Base-by-base conservation (phyloP, 208 protist species). In the Crithidia mellificae region DNA sequence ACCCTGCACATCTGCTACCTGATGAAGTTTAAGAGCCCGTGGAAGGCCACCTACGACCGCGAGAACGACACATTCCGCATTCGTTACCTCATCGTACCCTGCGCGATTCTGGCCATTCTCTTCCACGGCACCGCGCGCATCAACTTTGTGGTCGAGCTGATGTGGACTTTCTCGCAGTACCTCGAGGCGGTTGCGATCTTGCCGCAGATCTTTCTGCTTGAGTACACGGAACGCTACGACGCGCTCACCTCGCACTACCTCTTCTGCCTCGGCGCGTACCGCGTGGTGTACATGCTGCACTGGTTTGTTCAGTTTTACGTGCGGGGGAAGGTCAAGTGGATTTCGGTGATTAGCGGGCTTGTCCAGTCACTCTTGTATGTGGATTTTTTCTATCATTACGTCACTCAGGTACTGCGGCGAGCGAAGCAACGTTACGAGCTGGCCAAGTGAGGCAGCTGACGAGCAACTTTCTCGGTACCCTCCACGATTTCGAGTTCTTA, bases 331-430 rank as follows among this genome's bases (percentile, higher is more conserved):
- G 72, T 95, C n/a, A 92, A 88, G 53, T 63, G 39, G 43, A 79
- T 94, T 19, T 94, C 87, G 0, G 87, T 95, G 6, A 70, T 93
- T 56, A 82, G 85, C 50, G 89, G 85, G 25, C 47, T 94, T 3
- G 82, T 99, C 27, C 97, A 99, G 77, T 97, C 96, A 2, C 67
- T 96, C 30, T 74, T 99, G 24, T 99, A 98, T 63, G 64, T 87
- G 4, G 97, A 99, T 80, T 99, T 99, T 68, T 99, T 99, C 80
- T 98, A 98, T 67, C 86, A 96, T 56, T 98, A 98, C 77, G 64
- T 98, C 30, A 87, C 72, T 19, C 90, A 95, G 58, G 92, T 95
- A 4, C 72, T 93, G 57, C 74, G 78, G n/a, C 78, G 74, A 14
- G 87, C 90, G 34, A 96, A 90, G 68, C 74, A 89, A 54, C 64